Base-by-base conservation (phyloP, 805 yeast species). In the Tanozyma kutaoensis region DNA sequence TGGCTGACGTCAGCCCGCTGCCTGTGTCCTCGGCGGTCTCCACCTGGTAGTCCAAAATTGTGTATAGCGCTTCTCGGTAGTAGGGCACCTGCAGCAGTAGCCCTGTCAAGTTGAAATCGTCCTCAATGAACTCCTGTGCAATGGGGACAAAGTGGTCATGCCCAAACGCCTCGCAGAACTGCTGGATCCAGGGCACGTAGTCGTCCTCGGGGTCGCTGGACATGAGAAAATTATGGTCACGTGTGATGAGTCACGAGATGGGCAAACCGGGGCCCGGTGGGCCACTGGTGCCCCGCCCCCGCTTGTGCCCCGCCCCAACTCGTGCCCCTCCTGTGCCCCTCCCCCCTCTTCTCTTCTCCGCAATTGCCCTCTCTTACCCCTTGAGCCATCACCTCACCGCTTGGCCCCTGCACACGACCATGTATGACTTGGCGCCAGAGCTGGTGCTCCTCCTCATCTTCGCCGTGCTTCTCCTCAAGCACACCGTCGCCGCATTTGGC, bases 101-200 rank as follows among this genome's bases (percentile, higher is more conserved):
- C 1, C 97, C 96, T 1, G 97, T 86, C 43, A 91, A 64, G 48
- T 91, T 91, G 64, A 91, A 91, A 39, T 91, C 97, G 52, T 91
- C 98, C 42, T 86, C 96, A 34, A 91, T 82, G 51, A 85, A 91
- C 26, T 84, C 95, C 25, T 80, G 84, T 1, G 85, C 67, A 5
- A 91, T 95, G 40, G 86, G 93, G 24, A 86, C 93, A 50, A 85
- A 85, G 49, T 76, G 88, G 46, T 91, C 93, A 48, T 81, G 88
- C 14, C 88, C 88, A 43, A 76, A 77, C 40, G 72, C 58, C 25
- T 77, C 67, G 46, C 93, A 79, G 50, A 76, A 82, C 38, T 75
- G 75, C 33, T 77, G 70, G 39, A 84, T 76, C 95, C 94, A 85
- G 24, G 84, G 73, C 32, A 74, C 78, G 43, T 64, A 62, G 33